Percentiles rank a stretch among this genome's conserved stretches.
Evolutionary conservation across 2,329 filamentous ascomycete species (phyloP).

Genomic region (Penicillium sp.): DNA sequence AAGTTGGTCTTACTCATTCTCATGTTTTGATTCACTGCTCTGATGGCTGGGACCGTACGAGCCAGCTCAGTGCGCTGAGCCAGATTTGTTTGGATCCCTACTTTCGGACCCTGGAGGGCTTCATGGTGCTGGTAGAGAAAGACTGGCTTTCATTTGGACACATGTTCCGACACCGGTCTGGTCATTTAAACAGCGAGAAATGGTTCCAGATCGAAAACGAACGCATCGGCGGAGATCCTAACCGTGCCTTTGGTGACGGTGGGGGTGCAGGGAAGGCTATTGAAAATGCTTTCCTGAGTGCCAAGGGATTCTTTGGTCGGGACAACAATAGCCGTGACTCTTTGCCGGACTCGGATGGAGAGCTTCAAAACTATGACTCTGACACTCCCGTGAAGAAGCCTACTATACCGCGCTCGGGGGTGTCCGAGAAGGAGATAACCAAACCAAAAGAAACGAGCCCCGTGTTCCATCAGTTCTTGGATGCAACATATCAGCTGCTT

Average conservation of each 20-base stretch:
- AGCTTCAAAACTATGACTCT: conserved; percentile 51
- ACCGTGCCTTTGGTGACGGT: conserved; percentile 42
- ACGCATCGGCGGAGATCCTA: conserved; percentile 58
- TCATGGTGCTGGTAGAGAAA: conserved; percentile 92
- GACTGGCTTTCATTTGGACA: conserved; percentile 98
- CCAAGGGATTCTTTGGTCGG: conserved; percentile 87
- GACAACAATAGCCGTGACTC: conserved; percentile 66
- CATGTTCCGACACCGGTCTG: conserved; percentile 93
- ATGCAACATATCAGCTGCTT: conserved; percentile 87
- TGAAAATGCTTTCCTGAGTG: conserved; percentile 79
- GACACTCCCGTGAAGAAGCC: conserved; percentile 44
- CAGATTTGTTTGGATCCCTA: conserved; percentile 95
- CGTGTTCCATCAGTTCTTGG: conserved; percentile 96
- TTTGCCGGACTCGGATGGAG: conserved; percentile 61
- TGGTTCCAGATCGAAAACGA: conserved; percentile 92
- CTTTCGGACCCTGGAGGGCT: conserved; percentile 89
- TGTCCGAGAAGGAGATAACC: conserved; percentile 66
- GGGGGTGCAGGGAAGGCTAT: conserved; percentile 67
- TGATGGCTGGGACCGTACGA: conserved; percentile 96
- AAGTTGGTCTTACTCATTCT: conserved; percentile 88
- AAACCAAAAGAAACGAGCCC: conserved; percentile 85
- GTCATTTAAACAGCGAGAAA: conserved; percentile 83
- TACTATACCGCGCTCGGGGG: conserved; percentile 32
- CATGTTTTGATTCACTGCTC: conserved; percentile 97
- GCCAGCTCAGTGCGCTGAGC: conserved; percentile 85